Evolutionary conservation across 1,284 basidiomycete genomes (phyloP), one percentile per base, ranked within the genome.

Genomic region (Ustilago bromivora): DNA sequence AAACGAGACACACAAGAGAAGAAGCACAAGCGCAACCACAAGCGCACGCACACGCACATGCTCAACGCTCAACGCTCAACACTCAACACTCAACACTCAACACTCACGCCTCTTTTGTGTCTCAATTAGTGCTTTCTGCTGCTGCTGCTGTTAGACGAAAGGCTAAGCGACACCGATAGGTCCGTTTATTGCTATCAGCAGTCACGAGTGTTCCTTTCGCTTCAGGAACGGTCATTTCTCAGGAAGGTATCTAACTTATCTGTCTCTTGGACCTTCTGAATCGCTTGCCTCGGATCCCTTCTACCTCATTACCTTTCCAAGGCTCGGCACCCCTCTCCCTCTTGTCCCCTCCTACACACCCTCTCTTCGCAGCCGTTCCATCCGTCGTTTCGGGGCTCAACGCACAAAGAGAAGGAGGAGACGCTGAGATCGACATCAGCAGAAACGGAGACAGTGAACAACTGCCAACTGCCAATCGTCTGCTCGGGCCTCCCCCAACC

Each of bases 91-190:
- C 58, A 41, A 41, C 12, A n/a, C 49, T 51, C 47, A n/a, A 28
- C 38, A 32, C 52, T 31, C 60, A 54, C 60, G 40, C 59, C 36
- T 40, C 51, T 61, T 54, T 31, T 64, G 23, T 28, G 23, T 23
- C 23, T 23, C 23, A 23, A 23, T 23, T 23, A 2, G 23, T 23
- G 23, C 23, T 23, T 23, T 23, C 23, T 23, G 23, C 23, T 23
- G 23, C 19, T 3, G 23, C 51, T 40, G 32, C 59, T 55, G 34
- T 55, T 55, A 0, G 40, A 46, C n/a, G 10, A 46, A 8, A 7
- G n/a, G 19, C 43, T 38, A 38, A 38, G 36, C 36, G 36, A 4
- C 43, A 46, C 17, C 13, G 40, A 41, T 17, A 41, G 13, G 40
- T 19, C 38, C 51, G 15, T 61, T 36, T 54, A 28, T 28, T 28